Evolutionary conservation across 805 yeast genomes (phyloP).

Genomic region (Tetrapisispora fleetii): DNA sequence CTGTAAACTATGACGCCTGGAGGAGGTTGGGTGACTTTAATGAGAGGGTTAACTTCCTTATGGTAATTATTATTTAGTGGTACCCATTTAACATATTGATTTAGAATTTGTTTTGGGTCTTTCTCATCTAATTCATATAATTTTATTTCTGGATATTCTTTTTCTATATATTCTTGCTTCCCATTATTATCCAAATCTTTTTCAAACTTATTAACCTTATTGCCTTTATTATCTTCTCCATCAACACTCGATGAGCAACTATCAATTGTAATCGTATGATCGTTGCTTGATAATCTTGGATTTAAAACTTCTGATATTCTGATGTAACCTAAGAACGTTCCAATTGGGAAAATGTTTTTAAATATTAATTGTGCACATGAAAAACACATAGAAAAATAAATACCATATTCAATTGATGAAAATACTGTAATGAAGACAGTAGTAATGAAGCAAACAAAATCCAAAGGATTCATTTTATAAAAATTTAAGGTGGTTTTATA

Average conservation of each 20-base stretch:
- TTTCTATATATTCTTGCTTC: background rate
- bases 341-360: slow-evolving; percentile 70
- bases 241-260: background rate
- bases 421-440: slow-evolving; percentile 71
- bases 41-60: slow-evolving; percentile 42
- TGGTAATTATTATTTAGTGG: slow-evolving; percentile 38
- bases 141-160: background rate
- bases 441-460: slow-evolving; percentile 58
- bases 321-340: slow-evolving; percentile 73
- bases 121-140: background rate
- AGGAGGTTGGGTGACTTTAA: slow-evolving; percentile 67
- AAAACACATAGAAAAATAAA: slow-evolving; percentile 83
- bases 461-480: slow-evolving; percentile 68
- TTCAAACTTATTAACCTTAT: background rate
- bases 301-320: slow-evolving; percentile 10
- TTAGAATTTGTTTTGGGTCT: slow-evolving; percentile 16
- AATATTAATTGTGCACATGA: slow-evolving; percentile 66
- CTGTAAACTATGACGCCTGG: slow-evolving; percentile 84
- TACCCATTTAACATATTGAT: slow-evolving; percentile 57
- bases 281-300: background rate
- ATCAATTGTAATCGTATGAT: background rate
- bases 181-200: background rate
- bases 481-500: slow-evolving; percentile 57
- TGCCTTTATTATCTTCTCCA: background rate
- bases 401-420: slow-evolving; percentile 75